These are phyloP conservation scores for Mycosphaerella sp. DNA, from an alignment of 2,329 filamentous ascomycete genomes.

Conservation along the genomic window DNA sequence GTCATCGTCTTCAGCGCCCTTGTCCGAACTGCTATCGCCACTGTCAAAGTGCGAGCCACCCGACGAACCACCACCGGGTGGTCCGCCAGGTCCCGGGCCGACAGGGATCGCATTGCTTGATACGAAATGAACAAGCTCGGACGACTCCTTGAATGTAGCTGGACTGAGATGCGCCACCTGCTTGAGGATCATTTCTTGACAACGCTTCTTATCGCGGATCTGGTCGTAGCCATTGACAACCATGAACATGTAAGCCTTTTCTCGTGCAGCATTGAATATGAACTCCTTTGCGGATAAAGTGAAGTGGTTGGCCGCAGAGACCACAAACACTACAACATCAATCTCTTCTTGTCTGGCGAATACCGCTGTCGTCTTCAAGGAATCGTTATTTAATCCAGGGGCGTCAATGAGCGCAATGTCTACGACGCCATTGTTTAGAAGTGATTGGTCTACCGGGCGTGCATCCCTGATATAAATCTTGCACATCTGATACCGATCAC, in stretches of 20 bases:
- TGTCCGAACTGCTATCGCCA: conserved; percentile 29
- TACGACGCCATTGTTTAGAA: conserved; percentile 95
- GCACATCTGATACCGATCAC: conserved; percentile 83
- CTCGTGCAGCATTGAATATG: conserved; percentile 87
- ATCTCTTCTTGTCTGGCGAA: conserved; percentile 98
- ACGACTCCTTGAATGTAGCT: conserved; percentile 83
- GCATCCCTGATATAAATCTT: conserved; percentile 95
- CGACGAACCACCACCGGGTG: conserved; percentile 36
- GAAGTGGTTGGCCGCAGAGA: conserved; percentile 96
- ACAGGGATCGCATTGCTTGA: conserved; percentile 92
- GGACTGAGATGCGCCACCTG: conserved; percentile 85
- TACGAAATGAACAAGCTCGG: conserved; percentile 93
- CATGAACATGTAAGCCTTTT: conserved; percentile 98
- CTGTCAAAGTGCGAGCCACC: conserved; percentile 35
- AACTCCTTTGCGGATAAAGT: conserved; percentile 97
- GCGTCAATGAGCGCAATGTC: conserved; percentile 98
- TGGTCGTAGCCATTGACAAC: conserved; percentile 97
- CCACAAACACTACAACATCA: conserved; percentile 96
- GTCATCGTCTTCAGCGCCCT: conserved; percentile 44
- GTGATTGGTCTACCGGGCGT: conserved; percentile 79
- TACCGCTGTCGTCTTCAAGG: conserved; percentile 91
- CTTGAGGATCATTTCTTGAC: conserved; percentile 86
- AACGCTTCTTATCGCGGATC: conserved; percentile 84
- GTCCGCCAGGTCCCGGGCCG: conserved; percentile 53
- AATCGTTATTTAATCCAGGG: conserved; percentile 90